These are phyloP conservation scores for Xylaria flabelliformis DNA, from an alignment of 495 filamentous ascomycete genomes.

Conservation along the genomic window DNA sequence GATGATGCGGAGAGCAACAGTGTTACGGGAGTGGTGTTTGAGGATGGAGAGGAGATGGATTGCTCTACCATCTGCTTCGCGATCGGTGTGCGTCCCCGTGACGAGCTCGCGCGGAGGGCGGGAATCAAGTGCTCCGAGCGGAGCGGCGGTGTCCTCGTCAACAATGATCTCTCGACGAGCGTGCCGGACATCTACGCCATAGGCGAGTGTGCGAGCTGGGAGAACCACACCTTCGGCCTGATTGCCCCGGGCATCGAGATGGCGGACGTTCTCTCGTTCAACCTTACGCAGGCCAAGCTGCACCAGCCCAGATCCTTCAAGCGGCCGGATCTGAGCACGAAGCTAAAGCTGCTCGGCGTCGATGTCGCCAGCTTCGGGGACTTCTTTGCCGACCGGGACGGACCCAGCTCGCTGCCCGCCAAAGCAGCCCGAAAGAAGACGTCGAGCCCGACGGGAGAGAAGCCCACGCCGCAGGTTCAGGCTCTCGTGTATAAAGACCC, in stretches of 20 bases:
- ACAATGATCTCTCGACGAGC: slow-evolving; percentile 74
- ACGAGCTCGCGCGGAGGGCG: slow-evolving; percentile 74
- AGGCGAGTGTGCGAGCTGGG: slow-evolving; percentile 94
- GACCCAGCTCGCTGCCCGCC: slow-evolving; percentile 75
- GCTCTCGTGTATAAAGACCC: slow-evolving; percentile 92
- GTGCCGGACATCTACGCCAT: slow-evolving; percentile 82
- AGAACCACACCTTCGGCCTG: slow-evolving; percentile 90
- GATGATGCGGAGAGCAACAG: slow-evolving; percentile 47
- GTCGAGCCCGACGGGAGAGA: slow-evolving; percentile 33
- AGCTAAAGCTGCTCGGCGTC: slow-evolving; percentile 90
- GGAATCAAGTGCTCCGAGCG: slow-evolving; percentile 77
- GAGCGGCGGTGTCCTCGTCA: slow-evolving; percentile 80
- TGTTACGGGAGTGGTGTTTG: slow-evolving; percentile 79
- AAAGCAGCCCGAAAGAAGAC: slow-evolving; percentile 49
- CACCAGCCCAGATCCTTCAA: slow-evolving; percentile 77
- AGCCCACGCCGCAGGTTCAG: slow-evolving; percentile 70
- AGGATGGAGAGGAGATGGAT: slow-evolving; percentile 80
- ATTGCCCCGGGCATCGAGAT: slow-evolving; percentile 96
- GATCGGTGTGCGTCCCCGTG: slow-evolving; percentile 85
- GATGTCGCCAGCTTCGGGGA: slow-evolving; percentile 96
- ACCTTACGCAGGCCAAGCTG: slow-evolving; percentile 81
- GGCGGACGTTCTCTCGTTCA: slow-evolving; percentile 95
- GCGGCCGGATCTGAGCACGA: slow-evolving; percentile 89
- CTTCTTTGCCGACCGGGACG: slow-evolving; percentile 93
- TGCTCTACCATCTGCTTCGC: slow-evolving; percentile 92